Evolutionary conservation across 345 rosid species (phyloP).

Genomic region (Excoecaria agallocha): DNA sequence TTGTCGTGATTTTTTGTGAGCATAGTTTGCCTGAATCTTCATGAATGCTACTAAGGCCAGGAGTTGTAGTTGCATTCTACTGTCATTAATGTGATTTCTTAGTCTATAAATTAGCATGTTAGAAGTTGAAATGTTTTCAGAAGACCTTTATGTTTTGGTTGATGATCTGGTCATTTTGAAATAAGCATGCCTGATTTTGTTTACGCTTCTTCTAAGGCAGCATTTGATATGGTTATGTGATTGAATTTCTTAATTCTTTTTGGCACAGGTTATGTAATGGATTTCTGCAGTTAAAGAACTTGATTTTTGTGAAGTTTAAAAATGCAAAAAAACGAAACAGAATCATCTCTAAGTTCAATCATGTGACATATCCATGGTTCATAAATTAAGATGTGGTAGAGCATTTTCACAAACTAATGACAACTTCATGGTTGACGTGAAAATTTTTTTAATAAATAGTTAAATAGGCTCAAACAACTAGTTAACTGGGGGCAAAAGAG

Average conservation of each 20-base stretch:
- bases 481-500: no score
- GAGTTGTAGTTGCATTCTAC: background rate
- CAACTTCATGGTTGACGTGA: no score
- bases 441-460: no score
- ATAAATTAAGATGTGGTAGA: no score
- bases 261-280: background rate
- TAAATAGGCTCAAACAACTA: no score
- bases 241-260: background rate
- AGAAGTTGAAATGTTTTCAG: background rate
- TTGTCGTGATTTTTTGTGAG: no score
- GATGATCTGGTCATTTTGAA: background rate
- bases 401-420: no score
- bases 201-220: no score
- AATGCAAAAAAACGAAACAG: no score
- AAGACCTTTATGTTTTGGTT: background rate
- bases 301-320: background rate
- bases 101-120: background rate
- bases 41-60: background rate
- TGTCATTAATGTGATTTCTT: background rate
- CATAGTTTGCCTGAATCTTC: background rate
- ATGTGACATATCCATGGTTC: no score
- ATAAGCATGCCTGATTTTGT: background rate
- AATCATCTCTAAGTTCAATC: no score
- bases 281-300: background rate
- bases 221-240: no score